phyloP scores from a whole-genome alignment of 257 asterid genomes.

The Solanum pinnatisectum region DNA sequence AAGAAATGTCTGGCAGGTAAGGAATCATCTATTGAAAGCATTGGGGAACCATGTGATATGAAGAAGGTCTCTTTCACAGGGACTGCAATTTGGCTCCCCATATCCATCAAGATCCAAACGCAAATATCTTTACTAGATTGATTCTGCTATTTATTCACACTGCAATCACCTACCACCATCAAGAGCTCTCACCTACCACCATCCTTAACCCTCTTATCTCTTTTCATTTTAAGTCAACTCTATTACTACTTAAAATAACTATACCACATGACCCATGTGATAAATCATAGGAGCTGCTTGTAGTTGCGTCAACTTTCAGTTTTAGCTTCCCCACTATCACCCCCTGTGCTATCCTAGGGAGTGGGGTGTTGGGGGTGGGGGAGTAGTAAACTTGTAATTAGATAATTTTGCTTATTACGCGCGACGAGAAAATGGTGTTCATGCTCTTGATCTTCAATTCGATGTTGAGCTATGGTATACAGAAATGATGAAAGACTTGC shows the following conservation, averaged over 20 bases:
- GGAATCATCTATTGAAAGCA: slow-evolving; percentile 53
- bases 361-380: neutral
- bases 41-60: slow-evolving; percentile 82
- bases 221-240: neutral
- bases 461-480: neutral
- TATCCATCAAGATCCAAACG: neutral
- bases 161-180: neutral
- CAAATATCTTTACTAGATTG: neutral
- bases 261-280: neutral
- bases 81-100: neutral
- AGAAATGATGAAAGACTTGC: too few species aligned
- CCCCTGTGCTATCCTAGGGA: neutral
- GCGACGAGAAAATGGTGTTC: neutral
- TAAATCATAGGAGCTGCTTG: neutral
- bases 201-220: neutral
- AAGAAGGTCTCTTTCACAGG: slow-evolving; percentile 40
- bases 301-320: neutral
- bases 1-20: slow-evolving; percentile 57
- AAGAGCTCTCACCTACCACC: neutral
- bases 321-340: neutral
- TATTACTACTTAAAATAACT: neutral
- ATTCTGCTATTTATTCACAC: neutral
- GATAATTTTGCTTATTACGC: neutral
- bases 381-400: neutral
- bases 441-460: neutral